Base-by-base conservation (phyloP, 331 rosid genomes). In the Arachis monticola region DNA sequence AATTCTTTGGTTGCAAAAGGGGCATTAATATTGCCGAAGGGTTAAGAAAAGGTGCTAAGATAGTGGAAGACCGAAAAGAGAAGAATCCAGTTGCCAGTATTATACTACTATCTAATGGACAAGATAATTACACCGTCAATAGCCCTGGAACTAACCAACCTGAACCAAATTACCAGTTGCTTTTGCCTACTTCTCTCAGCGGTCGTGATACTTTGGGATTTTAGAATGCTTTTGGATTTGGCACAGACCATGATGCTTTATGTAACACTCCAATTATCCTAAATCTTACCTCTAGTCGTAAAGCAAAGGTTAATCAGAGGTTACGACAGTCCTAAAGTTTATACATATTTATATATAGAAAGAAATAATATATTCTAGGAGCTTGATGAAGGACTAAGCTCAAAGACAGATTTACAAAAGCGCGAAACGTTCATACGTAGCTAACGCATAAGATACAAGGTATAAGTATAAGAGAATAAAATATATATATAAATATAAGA, bases 21-120 rank as follows among this genome's bases (percentile, higher is more conserved):
- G 98, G 98, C 72, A 91, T 97, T 68, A 94, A 94, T 74, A 94
- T 94, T 67, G 96, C 97, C 0, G 98, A 94, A 82, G 98, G 98
- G 62, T 84, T 94, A 50, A 87, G 96, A 67, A 94, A 94, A 81
- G 98, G 97, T 40, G 95, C 97, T 44, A 94, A 90, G 84, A 84
- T 94, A 75, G 84, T 94, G 95, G 97, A 88, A 85, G 98, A 94
- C 22, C 84, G 97, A 41, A 90, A 83, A 77, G 97, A 86, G 74
- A 94, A 90, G 81, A 94, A 88, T 74, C 91, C 97, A 2, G 98
- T 91, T 81, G 89, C 95, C 45, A 91, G 91, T 72, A 88, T 94
- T 45, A 90, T 94, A 69, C 85, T 94, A 46, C 74, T 94, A 78
- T 94, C 98, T 3, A 97, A 94, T 59, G 99, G 99, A 66, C 97